Base-by-base conservation (phyloP, 306 rosid species). In the Leucaena leucocephala region DNA sequence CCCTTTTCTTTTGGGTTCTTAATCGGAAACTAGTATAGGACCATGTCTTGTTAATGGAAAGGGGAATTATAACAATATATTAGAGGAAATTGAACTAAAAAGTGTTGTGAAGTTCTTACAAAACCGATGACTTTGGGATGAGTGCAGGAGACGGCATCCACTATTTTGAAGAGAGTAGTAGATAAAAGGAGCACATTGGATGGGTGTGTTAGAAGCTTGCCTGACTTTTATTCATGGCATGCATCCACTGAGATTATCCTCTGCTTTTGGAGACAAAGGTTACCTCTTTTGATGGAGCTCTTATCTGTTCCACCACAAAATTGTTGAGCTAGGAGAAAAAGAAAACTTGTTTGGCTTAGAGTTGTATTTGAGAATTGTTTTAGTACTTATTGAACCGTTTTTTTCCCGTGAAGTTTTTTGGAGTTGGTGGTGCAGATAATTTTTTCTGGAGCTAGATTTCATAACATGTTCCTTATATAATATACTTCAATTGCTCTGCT, bases 111-210 rank as follows among this genome's bases (percentile, higher is more conserved):
- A 69, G 38, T 69, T 74, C 48, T 75, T 38, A 7, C n/a, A 46
- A 8, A 76, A 86, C 21, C 65, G 48, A 22, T 68, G 40, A 67
- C 63, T 75, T 22, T 68, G 65, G 21, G 22, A 35, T 76, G 76
- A 74, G 74, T 88, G 87, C 94, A 92, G 97, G 97, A 94, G 98
- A 80, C 88, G 97, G 78, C 97, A 94, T 82, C 97, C 98, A 2
- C 84, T 92, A 48, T 83, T 90, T 74, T 89, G 93, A 92, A 80
- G 80, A 70, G 65, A 40, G 35, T 62, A 88, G 80, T 84, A 68
- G 85, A 68, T 82, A 77, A 63, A 63, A 78, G 76, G 77, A 79
- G 64, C 81, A 76, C 80, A 72, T 82, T 63, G 65, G 85, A 72
- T 55, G 77, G 85, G 84, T 80, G 87, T 84, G 76, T 72, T 54